These are phyloP conservation scores for Allium sativum DNA, from an alignment of 106 monocot species.

Conservation along the genomic window DNA sequence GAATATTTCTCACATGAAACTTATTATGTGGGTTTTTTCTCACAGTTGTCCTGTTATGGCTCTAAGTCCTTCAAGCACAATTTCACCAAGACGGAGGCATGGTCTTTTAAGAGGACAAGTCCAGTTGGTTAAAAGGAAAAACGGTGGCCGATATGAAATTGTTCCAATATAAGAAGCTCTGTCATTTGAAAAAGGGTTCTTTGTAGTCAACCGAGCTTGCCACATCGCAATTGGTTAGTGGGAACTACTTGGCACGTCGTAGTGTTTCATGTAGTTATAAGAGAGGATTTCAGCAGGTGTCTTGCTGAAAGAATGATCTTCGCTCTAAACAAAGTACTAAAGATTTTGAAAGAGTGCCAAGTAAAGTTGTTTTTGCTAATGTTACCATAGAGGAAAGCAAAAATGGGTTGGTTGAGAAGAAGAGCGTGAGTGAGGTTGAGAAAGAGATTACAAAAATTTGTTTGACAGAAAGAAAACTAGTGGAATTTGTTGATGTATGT, in stretches of 20 bases:
- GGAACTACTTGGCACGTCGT: too few relatives aligned
- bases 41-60: slow-evolving; percentile 48
- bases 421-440: too few relatives aligned
- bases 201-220: slow-evolving; percentile 87
- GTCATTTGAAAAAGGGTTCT: slow-evolving; percentile 96
- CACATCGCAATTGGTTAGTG: too few relatives aligned
- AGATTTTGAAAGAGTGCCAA: too few relatives aligned
- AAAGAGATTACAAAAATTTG: too few relatives aligned
- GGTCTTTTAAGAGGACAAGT: slow-evolving; percentile 90
- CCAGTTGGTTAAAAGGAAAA: slow-evolving; percentile 70
- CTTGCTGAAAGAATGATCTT: slow-evolving; percentile 57
- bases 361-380: too few relatives aligned
- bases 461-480: slow-evolving; percentile 39
- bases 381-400: too few relatives aligned
- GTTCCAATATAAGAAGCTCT: slow-evolving; percentile 65
- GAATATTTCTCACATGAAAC: too few relatives aligned
- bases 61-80: slow-evolving; percentile 32
- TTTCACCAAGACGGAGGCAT: slow-evolving; percentile 54
- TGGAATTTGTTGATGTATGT: slow-evolving; percentile 39
- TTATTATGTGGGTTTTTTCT: background rate
- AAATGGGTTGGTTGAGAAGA: too few relatives aligned
- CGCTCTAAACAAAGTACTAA: slow-evolving; percentile 34
- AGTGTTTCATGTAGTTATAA: background rate
- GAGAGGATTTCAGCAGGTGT: slow-evolving; percentile 25
- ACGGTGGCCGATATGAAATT: slow-evolving; percentile 67